Evolutionary conservation across 371 early-diverging fungal genomes (phyloP).

Genomic region (Zychaea mexicana): DNA sequence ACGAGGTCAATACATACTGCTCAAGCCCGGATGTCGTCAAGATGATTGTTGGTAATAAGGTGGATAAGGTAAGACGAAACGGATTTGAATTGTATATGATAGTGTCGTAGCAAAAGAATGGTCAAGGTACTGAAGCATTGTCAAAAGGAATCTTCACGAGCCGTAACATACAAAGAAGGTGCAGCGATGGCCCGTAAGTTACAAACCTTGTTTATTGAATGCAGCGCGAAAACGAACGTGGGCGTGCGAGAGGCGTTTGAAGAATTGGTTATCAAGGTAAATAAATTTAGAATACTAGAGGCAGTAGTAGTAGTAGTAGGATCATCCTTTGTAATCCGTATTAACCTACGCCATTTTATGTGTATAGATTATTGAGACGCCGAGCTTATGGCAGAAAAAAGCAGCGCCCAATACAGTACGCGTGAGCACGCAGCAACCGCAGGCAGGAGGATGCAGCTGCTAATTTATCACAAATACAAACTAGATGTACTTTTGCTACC

Average conservation of each 20-base stretch:
- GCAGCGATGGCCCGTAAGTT: conserved; percentile 81
- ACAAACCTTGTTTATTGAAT: conserved; percentile 92
- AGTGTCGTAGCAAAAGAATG: background rate
- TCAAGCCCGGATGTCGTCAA: conserved; percentile 85
- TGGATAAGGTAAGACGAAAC: conserved; percentile 76
- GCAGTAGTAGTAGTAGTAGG: background rate
- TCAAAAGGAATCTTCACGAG: conserved; percentile 75
- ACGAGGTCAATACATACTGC: conserved; percentile 91
- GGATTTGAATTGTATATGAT: background rate
- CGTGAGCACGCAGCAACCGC: background rate
- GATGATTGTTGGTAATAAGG: conserved; percentile 98
- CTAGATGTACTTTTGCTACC: background rate
- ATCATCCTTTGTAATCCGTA: background rate
- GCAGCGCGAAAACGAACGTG: conserved; percentile 89
- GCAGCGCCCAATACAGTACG: conserved; percentile 24
- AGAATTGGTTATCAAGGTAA: conserved; percentile 85
- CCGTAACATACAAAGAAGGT: conserved; percentile 89
- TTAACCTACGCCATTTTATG: background rate
- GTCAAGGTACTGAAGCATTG: no score
- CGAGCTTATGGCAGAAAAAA: conserved; percentile 75
- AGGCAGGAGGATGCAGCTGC: conserved; percentile 9
- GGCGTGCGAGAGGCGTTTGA: conserved; percentile 90
- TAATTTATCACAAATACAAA: background rate
- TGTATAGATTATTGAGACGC: conserved; percentile 82
- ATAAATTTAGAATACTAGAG: conserved; percentile 6